These are phyloP conservation scores for Starmera stellimalicola DNA, from an alignment of 1,139 yeast genomes.

Conservation along the genomic window DNA sequence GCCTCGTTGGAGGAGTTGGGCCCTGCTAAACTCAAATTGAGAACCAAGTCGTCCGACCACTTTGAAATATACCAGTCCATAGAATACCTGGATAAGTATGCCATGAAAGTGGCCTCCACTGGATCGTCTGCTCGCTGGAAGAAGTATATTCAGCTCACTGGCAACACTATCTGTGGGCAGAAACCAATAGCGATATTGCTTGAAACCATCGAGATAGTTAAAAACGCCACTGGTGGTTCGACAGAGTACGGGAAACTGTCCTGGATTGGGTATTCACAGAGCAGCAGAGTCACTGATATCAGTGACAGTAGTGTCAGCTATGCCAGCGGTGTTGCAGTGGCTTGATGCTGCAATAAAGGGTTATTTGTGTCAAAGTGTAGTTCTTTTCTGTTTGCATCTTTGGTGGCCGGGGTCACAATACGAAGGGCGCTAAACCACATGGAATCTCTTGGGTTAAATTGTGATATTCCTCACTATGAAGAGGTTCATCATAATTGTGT, in stretches of 20 bases:
- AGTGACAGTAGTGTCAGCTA: conserved; percentile 81
- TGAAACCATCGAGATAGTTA: conserved; percentile 34
- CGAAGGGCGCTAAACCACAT: too few relatives aligned
- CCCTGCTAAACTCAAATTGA: not conserved
- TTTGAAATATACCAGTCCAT: conserved; percentile 53
- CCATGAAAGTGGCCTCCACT: conserved; percentile 52
- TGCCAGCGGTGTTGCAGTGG: conserved; percentile 66
- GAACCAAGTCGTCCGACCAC: not conserved
- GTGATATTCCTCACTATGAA: too few relatives aligned
- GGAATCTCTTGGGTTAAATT: too few relatives aligned
- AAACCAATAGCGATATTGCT: conserved; percentile 66
- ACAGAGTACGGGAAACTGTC: conserved; percentile 29
- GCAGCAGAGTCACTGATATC: conserved; percentile 40
- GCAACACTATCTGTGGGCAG: conserved; percentile 92
- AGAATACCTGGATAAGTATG: conserved; percentile 58
- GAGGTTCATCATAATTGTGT: too few relatives aligned
- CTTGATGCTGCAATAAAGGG: too few relatives aligned
- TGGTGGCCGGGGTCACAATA: too few relatives aligned
- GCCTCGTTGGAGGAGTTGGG: conserved; percentile 15
- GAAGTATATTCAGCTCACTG: conserved; percentile 55
- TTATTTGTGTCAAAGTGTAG: too few relatives aligned
- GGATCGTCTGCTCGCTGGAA: conserved; percentile 48
- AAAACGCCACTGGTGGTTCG: conserved; percentile 7
- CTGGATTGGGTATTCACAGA: conserved; percentile 83
- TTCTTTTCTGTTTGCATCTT: too few relatives aligned